Evolutionary conservation across 208 protist species (phyloP), one percentile per base, ranked within the genome.

Genomic region (Leishmania aethiopica): DNA sequence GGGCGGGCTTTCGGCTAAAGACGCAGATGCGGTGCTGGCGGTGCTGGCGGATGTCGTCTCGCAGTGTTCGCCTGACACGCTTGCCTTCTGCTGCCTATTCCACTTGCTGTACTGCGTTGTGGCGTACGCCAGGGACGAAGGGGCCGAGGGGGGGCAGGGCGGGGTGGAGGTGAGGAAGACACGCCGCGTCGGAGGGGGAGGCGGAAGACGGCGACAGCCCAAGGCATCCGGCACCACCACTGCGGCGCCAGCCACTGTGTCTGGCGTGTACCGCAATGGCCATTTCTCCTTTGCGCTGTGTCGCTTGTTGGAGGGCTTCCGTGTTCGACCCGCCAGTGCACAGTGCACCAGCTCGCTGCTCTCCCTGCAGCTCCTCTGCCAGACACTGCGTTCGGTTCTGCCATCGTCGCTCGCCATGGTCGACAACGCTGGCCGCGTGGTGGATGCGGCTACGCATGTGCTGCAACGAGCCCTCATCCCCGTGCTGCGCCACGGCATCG

Each of bases 381-480:
- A 49, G 75, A 77, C 37, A 5, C 67, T 89, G 6, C 49, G 83
- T 59, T 83, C 82, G 71, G 51, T 85, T n/a, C 51, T 93, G 73
- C 67, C 82, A 17, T 40, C 83, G 19, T 74, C 84, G 19, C 78
- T 91, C 22, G 67, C 79, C n/a, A 11, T 22, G 7, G 42, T 87
- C 28, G 79, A 83, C 75, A 82, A 80, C 81, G 37, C 79, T 5
- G 55, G 67, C 40, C 84, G 91, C 13, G 71, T 94, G 37, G 73
- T 86, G 19, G 84, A 83, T 40, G 83, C 84, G 5, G 81, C 79
- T 11, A 79, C 88, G 3, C 71, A 37, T n/a, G 62, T 91, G 15
- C 88, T 88, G 57, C 84, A 86, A 49, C 81, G 82, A 4, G 78
- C 73, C 13, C 79, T 94, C 60, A 77, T 94, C 25, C 87, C 88